Evolutionary conservation across 257 asterid genomes (phyloP), one percentile per base, ranked within the genome.

Genomic region (Anisodus tanguticus): DNA sequence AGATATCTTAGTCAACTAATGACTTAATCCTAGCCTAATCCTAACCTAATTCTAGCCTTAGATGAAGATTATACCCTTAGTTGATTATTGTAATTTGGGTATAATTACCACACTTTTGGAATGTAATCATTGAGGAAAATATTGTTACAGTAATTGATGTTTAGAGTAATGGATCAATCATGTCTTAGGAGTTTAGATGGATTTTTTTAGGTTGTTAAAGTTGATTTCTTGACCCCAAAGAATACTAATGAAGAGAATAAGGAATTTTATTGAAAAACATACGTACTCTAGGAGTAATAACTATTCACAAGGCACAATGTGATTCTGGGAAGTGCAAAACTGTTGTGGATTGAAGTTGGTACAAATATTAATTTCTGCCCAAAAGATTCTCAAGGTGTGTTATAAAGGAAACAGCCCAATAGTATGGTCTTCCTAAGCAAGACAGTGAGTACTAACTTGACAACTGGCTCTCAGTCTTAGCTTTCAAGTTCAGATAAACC

Each of bases 371-470:
- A 37, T 68, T 13, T 82, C 26, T 84, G 86, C 81, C 54, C 53
- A 83, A 88, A 88, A 89, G 91, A 91, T 85, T 87, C 92, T 69
- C 45, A 6, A 81, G 87, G 90, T 86, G 86, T 89, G 84, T 84
- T 68, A 51, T 37, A 62, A 86, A 88, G 93, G 91, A 87, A 88
- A 85, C 94, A 91, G 12, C 83, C 53, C 82, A 85, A 83, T 84
- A 67, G 86, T n/a, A 68, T 86, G 90, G 87, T 90, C 86, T 69
- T 90, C 85, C 43, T 78, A 74, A 78, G 84, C 83, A 41, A 41
- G 45, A 41, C 45, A 41, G 6, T 41, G 83, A 85, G 83, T 43
- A 66, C 8, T 22, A 63, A 59, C 71, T 85, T 82, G 89, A 86
- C 93, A 90, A 84, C 88, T 84, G 86, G 79, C 72, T 57, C 53